Conservation (phyloP, 768 basidiomycete genomes). For the Tricholoma flavovirens region DNA sequence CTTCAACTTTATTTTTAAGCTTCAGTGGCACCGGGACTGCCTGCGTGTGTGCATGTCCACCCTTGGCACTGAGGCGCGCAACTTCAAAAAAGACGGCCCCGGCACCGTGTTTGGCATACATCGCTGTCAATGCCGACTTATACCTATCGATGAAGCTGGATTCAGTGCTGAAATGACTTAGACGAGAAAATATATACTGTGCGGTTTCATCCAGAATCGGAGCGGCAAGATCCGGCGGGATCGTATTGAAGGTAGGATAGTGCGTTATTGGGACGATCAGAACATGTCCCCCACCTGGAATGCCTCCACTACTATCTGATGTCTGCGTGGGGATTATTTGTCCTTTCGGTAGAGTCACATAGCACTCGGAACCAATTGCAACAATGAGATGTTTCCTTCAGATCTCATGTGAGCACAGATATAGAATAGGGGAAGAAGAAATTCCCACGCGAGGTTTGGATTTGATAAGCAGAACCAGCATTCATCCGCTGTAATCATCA, state of each 20-base stretch:
- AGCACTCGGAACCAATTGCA: constrained; percentile 89
- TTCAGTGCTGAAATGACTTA: constrained; percentile 1
- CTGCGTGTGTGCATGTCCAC: constrained; percentile 94
- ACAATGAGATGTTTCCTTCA: constrained; percentile 91
- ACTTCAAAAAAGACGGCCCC: constrained; percentile 84
- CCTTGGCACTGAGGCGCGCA: constrained; percentile 73
- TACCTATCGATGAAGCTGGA: constrained; percentile 41
- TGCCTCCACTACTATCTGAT: constrained; percentile 38
- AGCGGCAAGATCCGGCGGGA: constrained; percentile 70
- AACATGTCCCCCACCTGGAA: constrained; percentile 96
- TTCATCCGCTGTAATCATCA: constrained; percentile 59
- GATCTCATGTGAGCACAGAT: constrained; percentile 8
- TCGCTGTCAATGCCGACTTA: constrained; percentile 65
- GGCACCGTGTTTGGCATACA: constrained; percentile 67
- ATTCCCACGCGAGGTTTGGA: constrained; percentile 73
- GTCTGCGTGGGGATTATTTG: constrained; percentile 84
- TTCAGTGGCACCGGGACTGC: constrained; percentile 70
- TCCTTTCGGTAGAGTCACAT: constrained; percentile 94
- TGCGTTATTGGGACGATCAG: constrained; percentile 93
- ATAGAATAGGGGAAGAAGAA: not conserved
- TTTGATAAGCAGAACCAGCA: constrained; percentile 99
- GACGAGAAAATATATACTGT: constrained; percentile 37
- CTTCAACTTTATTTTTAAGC: constrained; percentile 58
- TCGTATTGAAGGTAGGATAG: constrained; percentile 79
- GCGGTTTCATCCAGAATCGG: constrained; percentile 80